A percentile compares a stretch with the other conserved stretches of the same genome.
phyloP scores from a whole-genome alignment of 2,329 filamentous ascomycete genomes.

The Pseudogymnoascus sp. region DNA sequence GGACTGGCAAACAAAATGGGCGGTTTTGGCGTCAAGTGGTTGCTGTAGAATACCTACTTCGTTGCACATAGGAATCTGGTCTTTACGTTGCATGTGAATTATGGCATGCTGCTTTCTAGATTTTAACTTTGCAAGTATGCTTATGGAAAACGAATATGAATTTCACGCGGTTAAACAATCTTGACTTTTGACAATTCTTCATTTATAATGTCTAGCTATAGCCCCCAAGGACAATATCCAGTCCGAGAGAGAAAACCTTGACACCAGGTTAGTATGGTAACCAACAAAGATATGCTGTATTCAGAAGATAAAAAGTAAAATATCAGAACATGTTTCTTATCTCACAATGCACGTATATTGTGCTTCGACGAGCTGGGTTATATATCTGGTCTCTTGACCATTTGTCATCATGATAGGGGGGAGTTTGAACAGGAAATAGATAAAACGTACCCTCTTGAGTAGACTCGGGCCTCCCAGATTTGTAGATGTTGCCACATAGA shows the following conservation, averaged over 20 bases:
- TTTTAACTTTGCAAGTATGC: slow-evolving; percentile 2
- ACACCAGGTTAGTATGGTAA: not conserved
- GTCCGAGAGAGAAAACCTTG: not conserved
- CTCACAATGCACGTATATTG: slow-evolving; percentile 5
- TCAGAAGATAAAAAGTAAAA: not conserved
- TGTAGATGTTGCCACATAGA: not conserved
- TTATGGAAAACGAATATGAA: slow-evolving; percentile 5
- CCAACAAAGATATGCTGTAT: not conserved
- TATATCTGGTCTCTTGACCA: slow-evolving; percentile 8
- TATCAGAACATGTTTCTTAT: slow-evolving; percentile 6
- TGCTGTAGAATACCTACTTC: slow-evolving; percentile 6
- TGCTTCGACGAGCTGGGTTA: slow-evolving; percentile 9
- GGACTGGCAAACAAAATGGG: not conserved
- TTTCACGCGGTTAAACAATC: not conserved
- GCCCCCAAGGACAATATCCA: not conserved
- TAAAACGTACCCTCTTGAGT: not conserved
- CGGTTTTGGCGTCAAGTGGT: slow-evolving; percentile 4
- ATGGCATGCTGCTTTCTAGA: not conserved
- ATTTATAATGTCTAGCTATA: not conserved
- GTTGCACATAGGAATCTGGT: slow-evolving; percentile 2
- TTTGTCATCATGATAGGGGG: slow-evolving; percentile 5
- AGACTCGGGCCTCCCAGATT: not conserved
- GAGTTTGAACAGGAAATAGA: not conserved
- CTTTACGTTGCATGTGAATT: not conserved
- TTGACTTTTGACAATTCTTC: not conserved